Percentiles rank a stretch among this genome's conserved stretches.
phyloP scores from a whole-genome alignment of 495 filamentous ascomycete genomes.

The Hypoxylon subgilvum region DNA sequence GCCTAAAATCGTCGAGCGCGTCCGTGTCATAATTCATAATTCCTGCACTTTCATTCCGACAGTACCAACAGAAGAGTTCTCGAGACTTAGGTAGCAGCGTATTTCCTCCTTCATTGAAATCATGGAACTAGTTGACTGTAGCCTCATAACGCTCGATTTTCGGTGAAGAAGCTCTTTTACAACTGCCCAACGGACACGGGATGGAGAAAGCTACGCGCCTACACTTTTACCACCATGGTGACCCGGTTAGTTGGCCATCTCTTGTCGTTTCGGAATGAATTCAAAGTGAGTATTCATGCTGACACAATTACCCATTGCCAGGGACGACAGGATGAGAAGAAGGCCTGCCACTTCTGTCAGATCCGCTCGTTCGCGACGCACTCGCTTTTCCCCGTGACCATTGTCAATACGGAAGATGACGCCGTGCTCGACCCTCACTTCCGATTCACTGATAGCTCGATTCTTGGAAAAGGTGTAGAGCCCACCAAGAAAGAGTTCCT shows the following conservation, averaged over 20 bases:
- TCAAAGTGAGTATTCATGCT: background rate
- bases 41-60: background rate
- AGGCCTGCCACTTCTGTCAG: conserved; percentile 58
- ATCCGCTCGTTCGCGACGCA: conserved; percentile 54
- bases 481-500: conserved; percentile 56
- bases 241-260: conserved; percentile 36
- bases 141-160: conserved; percentile 7
- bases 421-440: conserved; percentile 56
- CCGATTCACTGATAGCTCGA: conserved; percentile 57
- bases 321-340: conserved; percentile 38
- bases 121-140: conserved; percentile 14
- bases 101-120: background rate
- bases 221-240: conserved; percentile 53
- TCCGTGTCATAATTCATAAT: background rate
- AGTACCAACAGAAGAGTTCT: background rate
- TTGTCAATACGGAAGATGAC: conserved; percentile 56
- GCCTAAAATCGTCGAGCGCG: conserved; percentile 7
- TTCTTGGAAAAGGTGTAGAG: conserved; percentile 53
- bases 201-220: conserved; percentile 48
- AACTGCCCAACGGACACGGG: background rate
- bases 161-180: background rate
- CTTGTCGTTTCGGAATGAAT: background rate
- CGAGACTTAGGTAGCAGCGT: background rate
- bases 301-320: background rate
- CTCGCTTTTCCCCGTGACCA: conserved; percentile 48